Evolutionary conservation across 2,329 filamentous ascomycete species (phyloP), one percentile per base, ranked within the genome.

Genomic region (Apiospora saccharicola): DNA sequence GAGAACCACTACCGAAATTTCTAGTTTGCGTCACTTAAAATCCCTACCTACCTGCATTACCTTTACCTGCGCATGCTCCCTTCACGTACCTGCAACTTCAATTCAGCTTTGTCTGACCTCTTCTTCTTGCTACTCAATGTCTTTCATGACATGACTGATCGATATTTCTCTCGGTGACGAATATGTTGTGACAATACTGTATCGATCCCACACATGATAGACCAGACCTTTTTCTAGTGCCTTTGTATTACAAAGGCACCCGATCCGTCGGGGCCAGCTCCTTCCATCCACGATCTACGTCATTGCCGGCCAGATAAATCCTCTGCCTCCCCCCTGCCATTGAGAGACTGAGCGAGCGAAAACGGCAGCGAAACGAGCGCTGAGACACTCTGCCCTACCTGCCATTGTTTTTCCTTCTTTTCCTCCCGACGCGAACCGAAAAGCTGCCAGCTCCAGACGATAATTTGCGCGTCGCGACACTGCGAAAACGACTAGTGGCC

Each of bases 231-330:
- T n/a, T 8, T n/a, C 13, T 64, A 64, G 57, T 64, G 57, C 57
- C 57, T 64, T 64, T 64, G 57, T 41, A 64, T 64, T 12, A 30
- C 57, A 64, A 64, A 64, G 57, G 57, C 34, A 6, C 57, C 34
- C 57, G 57, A 41, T 22, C 34, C 10, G 34, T 61, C 57, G 57
- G 57, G 57, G 19, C 34, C 34, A 41, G 57, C 57, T 64, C 57
- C 57, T 64, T 64, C 57, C 19, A 41, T 41, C 57, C 57, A n/a
- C 19, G 34, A 0, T 19, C 57, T 64, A 64, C 57, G 57, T 64
- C 57, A 64, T 64, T 64, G 34, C 10, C 57, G 41, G 57, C 57
- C 30, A 41, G 34, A n/a, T 24, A 64, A 6, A 41, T 41, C n/a
- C 34, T 19, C 19, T 6, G 4, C 4, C 30, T 19, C 10, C n/a